Base-by-base conservation (phyloP, 140 eudicot species). In the Bidens hawaiensis region DNA sequence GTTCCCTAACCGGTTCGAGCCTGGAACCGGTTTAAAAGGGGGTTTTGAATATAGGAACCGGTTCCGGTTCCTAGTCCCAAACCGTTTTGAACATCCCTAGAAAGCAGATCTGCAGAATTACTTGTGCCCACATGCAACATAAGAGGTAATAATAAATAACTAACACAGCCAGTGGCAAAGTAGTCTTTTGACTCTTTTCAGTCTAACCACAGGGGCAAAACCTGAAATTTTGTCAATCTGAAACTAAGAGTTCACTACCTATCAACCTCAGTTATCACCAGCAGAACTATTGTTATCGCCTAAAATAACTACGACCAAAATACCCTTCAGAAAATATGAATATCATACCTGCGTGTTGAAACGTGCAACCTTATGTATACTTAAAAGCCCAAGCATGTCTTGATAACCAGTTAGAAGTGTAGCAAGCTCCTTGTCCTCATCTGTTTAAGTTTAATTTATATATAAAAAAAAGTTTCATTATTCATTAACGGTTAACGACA, bases 341-440 rank as follows among this genome's bases (percentile, higher is more conserved):
- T 13, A 18, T 25, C 7, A 6, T 63, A 88, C 99, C 95, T 93
- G 99, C 23, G 99, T 93, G 65, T 93, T 93, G 31, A 88, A 70
- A 27, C 95, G 79, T 17, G 99, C 85, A 55, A 93, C 93, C 61
- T 93, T 91, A 62, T 93, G 87, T 58, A 88, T 68, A 71, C 75
- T 85, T 64, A 93, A 83, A 65, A 93, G 95, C 61, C 99, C 99
- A 76, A 93, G 78, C 99, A 93, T 93, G 70, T 93, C 99, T 47
- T 88, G 83, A 72, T 93, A 93, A 69, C 96, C 99, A 36, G 99
- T 93, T 60, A 93, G 81, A 25, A 93, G 95, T 75, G 73, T 85
- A 11, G 95, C 89, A 24, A 93, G 81, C 74, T 93, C 99, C 85
- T 88, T 93, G 85, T 93, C 96, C 84, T 93, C 99, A 46, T 93